Evolutionary conservation across 305 asterid genomes (phyloP), one percentile per base, ranked within the genome.

Genomic region (Fraxinus platypoda): DNA sequence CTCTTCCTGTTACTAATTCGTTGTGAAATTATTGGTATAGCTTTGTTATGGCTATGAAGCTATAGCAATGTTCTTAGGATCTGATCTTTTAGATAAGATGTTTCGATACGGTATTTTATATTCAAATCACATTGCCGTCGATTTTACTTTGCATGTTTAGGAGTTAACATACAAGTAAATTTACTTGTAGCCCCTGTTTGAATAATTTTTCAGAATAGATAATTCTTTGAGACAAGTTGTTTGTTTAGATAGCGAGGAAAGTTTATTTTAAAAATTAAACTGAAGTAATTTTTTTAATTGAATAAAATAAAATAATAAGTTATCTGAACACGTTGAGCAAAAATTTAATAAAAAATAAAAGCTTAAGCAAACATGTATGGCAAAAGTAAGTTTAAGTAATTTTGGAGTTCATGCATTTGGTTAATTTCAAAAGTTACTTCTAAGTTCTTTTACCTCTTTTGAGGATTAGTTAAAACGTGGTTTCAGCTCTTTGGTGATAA

Each of bases 1-100:
- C 11, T 76, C 75, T 82, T 81, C 23, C 31, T 23, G 70, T 74
- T 68, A 35, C 71, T 74, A 73, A 76, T 77, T 66, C 70, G 35
- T 13, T 8, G 49, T 76, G 72, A 70, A 68, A 49, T 34, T 84
- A 35, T 81, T 19, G 46, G 79, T 85, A 17, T 78, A 70, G 57
- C 17, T 13, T 28, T n/a, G 31, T 23, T 31, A 0, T 72, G 35
- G 8, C 78, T 19, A 49, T 38, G 15, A 66, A 66, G 19, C 74
- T 28, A 66, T 66, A 66, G 35, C 3, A 54, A 62, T 62, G 71
- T 31, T 62, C 31, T 23, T 23, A n/a, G 66, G 66, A 54, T 19
- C 66, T 1, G 21, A 54, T 54, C 66, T 54, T 54, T 54, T 54
- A 54, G 66, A 54, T 54, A 1, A 6, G 66, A 54, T 19, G 26